These are phyloP conservation scores for Russula abietina DNA, from an alignment of 768 basidiomycete species.

Conservation along the genomic window DNA sequence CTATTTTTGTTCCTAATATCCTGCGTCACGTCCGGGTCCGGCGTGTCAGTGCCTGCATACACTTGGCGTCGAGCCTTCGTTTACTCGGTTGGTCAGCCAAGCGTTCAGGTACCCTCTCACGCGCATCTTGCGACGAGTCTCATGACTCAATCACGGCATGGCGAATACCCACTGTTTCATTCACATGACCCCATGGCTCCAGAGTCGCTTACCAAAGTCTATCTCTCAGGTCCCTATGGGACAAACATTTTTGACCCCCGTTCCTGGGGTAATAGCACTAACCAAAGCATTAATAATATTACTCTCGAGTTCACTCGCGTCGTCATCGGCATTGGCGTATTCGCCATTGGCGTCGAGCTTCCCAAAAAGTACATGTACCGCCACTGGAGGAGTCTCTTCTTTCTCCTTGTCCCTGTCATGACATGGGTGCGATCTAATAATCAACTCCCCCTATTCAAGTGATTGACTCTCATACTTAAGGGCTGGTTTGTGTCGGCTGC, in stretches of 20 bases:
- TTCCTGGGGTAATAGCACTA: constrained; percentile 53
- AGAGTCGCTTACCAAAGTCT: not conserved
- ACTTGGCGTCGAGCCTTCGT: not conserved
- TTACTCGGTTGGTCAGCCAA: not conserved
- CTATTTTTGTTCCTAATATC: not conserved
- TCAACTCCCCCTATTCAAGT: not conserved
- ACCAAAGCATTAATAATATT: constrained; percentile 57
- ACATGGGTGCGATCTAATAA: constrained; percentile 57
- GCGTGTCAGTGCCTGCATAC: not conserved
- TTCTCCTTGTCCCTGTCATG: constrained; percentile 79
- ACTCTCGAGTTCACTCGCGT: constrained; percentile 89
- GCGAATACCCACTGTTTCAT: not conserved
- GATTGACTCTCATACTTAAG: constrained; percentile 33
- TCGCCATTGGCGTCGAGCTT: constrained; percentile 96
- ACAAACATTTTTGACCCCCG: constrained; percentile 78
- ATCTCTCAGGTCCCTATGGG: constrained; percentile 69
- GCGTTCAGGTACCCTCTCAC: not conserved
- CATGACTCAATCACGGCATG: not conserved
- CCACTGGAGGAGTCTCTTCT: constrained; percentile 89
- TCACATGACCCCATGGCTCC: not conserved
- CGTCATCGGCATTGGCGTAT: constrained; percentile 93
- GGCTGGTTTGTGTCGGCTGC: constrained; percentile 94
- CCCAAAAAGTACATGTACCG: constrained; percentile 90
- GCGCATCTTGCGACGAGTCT: not conserved
- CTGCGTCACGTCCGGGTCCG: not conserved